Percentiles rank a stretch among this genome's conserved stretches.
Evolutionary conservation across 2,329 filamentous ascomycete species (phyloP).

Genomic region (Onygenales sp.): DNA sequence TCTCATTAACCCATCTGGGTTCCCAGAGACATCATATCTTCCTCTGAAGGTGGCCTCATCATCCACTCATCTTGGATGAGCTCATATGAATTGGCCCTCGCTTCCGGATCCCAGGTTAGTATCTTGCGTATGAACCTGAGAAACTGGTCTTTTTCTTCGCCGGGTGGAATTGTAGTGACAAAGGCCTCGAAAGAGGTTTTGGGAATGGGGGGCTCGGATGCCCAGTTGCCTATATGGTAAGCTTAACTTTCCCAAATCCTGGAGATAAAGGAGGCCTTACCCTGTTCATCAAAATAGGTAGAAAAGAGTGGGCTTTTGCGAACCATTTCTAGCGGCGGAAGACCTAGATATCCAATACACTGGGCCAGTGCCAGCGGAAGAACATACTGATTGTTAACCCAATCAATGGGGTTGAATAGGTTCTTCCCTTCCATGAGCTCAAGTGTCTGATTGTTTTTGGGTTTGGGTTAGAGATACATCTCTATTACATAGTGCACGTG

Average conservation of each 20-base stretch:
- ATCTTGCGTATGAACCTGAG: constrained; percentile 16
- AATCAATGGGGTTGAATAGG: constrained; percentile 13
- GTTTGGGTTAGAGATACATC: neutral
- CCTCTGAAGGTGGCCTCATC: neutral
- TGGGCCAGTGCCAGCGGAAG: constrained; percentile 12
- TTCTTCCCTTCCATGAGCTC: constrained; percentile 14
- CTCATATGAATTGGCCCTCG: constrained; percentile 10
- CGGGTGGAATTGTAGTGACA: constrained; percentile 12
- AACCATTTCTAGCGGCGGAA: constrained; percentile 12
- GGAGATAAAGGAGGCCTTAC: constrained; percentile 4
- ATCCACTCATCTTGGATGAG: constrained; percentile 14
- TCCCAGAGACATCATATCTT: too few relatives aligned
- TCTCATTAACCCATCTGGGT: too few relatives aligned
- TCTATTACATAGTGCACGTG: neutral
- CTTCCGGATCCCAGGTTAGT: constrained; percentile 14
- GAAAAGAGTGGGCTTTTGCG: constrained; percentile 8
- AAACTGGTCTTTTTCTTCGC: constrained; percentile 15
- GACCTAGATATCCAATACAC: constrained; percentile 15
- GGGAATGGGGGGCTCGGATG: constrained; percentile 11
- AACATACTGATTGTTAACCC: constrained; percentile 12
- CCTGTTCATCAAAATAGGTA: constrained; percentile 8
- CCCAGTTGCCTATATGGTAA: constrained; percentile 12
- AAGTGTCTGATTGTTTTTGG: constrained; percentile 8
- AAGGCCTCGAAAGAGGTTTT: constrained; percentile 12
- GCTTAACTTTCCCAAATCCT: neutral